Evolutionary conservation across 805 yeast species (phyloP).

Genomic region (Candida boleticola): DNA sequence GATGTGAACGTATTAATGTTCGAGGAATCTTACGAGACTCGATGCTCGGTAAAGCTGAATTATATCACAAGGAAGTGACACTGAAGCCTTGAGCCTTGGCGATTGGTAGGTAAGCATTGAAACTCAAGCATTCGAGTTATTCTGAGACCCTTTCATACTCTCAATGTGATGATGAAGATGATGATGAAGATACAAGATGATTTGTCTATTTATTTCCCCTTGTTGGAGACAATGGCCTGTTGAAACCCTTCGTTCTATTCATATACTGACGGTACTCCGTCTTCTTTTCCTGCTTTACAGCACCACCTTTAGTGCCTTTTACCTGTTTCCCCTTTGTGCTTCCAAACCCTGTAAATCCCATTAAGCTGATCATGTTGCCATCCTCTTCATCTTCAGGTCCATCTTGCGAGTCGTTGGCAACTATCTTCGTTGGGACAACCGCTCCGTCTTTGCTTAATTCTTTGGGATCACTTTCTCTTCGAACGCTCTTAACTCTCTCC

Average conservation of each 20-base stretch:
- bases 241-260: slow-evolving; percentile 57
- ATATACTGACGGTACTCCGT: slow-evolving; percentile 58
- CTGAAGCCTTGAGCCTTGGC: too few species aligned
- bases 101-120: too few species aligned
- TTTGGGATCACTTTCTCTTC: slow-evolving; percentile 15
- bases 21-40: too few species aligned
- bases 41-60: too few species aligned
- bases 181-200: too few species aligned
- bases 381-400: slow-evolving; percentile 13
- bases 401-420: slow-evolving; percentile 1
- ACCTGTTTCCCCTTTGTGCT: slow-evolving; percentile 59
- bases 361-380: slow-evolving; percentile 39
- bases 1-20: too few species aligned
- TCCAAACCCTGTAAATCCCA: slow-evolving; percentile 60
- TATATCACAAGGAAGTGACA: too few species aligned
- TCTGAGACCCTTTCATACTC: too few species aligned
- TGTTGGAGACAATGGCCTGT: slow-evolving; percentile 52
- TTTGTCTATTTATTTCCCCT: slow-evolving; percentile 17
- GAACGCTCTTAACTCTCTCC: slow-evolving; percentile 13
- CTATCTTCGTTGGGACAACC: not conserved
- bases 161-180: too few species aligned
- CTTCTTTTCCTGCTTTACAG: slow-evolving; percentile 33
- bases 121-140: too few species aligned
- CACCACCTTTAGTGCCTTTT: slow-evolving; percentile 46
- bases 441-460: too few species aligned